Evolutionary conservation across 768 basidiomycete genomes (phyloP).

Genomic region (Pleurotus salmoneostramineus): DNA sequence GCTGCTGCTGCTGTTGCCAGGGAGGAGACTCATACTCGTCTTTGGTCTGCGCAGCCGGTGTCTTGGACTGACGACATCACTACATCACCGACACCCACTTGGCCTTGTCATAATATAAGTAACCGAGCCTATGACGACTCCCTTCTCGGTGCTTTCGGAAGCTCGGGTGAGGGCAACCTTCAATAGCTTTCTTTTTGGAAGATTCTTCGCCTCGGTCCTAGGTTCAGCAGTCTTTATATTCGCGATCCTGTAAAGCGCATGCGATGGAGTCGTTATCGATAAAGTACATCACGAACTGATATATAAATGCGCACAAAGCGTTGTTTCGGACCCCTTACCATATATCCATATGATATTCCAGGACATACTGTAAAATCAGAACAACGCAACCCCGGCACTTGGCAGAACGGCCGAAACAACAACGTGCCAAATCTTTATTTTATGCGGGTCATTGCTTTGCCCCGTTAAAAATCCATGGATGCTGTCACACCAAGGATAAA

Average conservation of each 20-base stretch:
- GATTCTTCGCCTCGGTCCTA: not conserved
- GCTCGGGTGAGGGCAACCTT: not conserved
- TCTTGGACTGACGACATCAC: too few relatives aligned
- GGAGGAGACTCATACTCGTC: too few relatives aligned
- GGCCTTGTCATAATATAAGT: too few relatives aligned
- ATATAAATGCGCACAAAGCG: constrained; percentile 1
- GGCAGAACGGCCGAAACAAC: constrained; percentile 3
- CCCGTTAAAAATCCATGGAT: constrained; percentile 5
- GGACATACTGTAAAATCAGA: not conserved
- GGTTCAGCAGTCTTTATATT: not conserved
- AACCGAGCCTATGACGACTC: not conserved
- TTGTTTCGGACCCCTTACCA: not conserved
- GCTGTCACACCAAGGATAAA: constrained; percentile 7
- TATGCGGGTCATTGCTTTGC: not conserved
- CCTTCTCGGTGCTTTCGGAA: not conserved
- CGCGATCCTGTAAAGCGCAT: not conserved
- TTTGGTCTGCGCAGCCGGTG: too few relatives aligned
- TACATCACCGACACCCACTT: too few relatives aligned
- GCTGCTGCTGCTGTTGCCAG: too few relatives aligned
- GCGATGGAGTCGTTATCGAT: constrained; percentile 5
- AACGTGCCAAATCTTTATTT: not conserved
- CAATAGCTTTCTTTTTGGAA: not conserved
- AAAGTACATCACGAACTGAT: not conserved
- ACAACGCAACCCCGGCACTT: not conserved
- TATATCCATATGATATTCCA: constrained; percentile 3